Percentiles rank a stretch among this genome's conserved stretches.
These are phyloP conservation scores for Aspergillus sp. DNA, from an alignment of 2,329 filamentous ascomycete species.

Conservation along the genomic window DNA sequence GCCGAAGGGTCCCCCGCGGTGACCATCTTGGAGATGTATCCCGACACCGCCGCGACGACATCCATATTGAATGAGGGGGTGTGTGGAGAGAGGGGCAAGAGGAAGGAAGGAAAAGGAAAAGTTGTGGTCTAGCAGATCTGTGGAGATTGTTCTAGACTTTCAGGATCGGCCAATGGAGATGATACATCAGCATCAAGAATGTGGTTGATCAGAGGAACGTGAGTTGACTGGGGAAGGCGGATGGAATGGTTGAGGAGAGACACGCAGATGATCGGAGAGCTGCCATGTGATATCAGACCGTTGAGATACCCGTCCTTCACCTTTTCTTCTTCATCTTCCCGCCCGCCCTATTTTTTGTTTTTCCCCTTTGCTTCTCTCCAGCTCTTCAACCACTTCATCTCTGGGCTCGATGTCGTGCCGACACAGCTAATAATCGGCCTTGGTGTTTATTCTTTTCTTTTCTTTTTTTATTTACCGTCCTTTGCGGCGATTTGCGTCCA, in stretches of 20 bases:
- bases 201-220: not conserved
- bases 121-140: not conserved
- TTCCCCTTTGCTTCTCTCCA: not conserved
- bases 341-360: slow-evolving; percentile 1
- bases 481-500: slow-evolving; percentile 16
- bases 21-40: slow-evolving; percentile 97
- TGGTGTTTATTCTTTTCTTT: slow-evolving; percentile 5
- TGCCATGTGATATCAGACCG: slow-evolving; percentile 11
- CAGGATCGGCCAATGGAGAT: not conserved
- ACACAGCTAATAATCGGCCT: not conserved
- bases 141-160: not conserved
- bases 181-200: too few species aligned
- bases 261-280: not conserved
- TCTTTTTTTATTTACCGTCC: slow-evolving; percentile 4
- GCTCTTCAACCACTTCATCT: not conserved
- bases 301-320: not conserved
- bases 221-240: not conserved
- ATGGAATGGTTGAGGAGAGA: not conserved
- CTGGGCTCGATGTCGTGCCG: slow-evolving; percentile 3
- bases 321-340: slow-evolving; percentile 4
- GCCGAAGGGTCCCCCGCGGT: slow-evolving; percentile 70
- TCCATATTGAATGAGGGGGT: slow-evolving; percentile 67
- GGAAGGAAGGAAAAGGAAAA: slow-evolving; percentile 1
- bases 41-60: slow-evolving; percentile 85
- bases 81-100: not conserved